Evolutionary conservation across 768 basidiomycete species (phyloP).

Genomic region (Arthromyces matolae): DNA sequence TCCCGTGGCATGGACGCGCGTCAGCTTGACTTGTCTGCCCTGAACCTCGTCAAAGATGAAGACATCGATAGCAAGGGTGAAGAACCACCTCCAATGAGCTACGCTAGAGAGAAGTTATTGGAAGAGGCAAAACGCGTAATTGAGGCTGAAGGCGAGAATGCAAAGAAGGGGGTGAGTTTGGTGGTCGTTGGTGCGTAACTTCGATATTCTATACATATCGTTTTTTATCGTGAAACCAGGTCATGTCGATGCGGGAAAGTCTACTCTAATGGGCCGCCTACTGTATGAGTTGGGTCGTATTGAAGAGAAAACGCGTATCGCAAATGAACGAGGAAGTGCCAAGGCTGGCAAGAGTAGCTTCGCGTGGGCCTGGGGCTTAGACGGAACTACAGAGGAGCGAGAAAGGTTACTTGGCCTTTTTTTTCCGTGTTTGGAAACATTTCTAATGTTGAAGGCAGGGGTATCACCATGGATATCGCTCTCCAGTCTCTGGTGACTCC

Average conservation of each 20-base stretch:
- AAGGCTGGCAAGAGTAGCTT: slow-evolving; percentile 94
- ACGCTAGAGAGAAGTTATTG: slow-evolving; percentile 78
- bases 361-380: slow-evolving; percentile 97
- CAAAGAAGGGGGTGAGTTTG: slow-evolving; percentile 74
- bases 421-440: not conserved
- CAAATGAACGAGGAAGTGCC: slow-evolving; percentile 86
- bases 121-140: slow-evolving; percentile 67
- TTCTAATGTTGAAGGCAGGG: slow-evolving; percentile 45
- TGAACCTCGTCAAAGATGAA: slow-evolving; percentile 58
- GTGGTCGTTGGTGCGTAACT: slow-evolving; percentile 79
- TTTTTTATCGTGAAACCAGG: slow-evolving; percentile 43
- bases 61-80: slow-evolving; percentile 40
- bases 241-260: slow-evolving; percentile 98
- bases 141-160: slow-evolving; percentile 42
- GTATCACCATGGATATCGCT: slow-evolving; percentile 98
- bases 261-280: slow-evolving; percentile 93
- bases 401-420: slow-evolving; percentile 57
- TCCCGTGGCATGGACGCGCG: slow-evolving; percentile 47
- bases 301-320: slow-evolving; percentile 77
- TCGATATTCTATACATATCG: not conserved
- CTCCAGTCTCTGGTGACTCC: slow-evolving; percentile 72
- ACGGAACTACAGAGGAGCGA: slow-evolving; percentile 89
- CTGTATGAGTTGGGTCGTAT: slow-evolving; percentile 88
- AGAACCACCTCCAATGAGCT: slow-evolving; percentile 58
- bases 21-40: slow-evolving; percentile 67